These are phyloP conservation scores for Exophiala aquamarina DNA, from an alignment of 2,329 filamentous ascomycete species.

Conservation along the genomic window DNA sequence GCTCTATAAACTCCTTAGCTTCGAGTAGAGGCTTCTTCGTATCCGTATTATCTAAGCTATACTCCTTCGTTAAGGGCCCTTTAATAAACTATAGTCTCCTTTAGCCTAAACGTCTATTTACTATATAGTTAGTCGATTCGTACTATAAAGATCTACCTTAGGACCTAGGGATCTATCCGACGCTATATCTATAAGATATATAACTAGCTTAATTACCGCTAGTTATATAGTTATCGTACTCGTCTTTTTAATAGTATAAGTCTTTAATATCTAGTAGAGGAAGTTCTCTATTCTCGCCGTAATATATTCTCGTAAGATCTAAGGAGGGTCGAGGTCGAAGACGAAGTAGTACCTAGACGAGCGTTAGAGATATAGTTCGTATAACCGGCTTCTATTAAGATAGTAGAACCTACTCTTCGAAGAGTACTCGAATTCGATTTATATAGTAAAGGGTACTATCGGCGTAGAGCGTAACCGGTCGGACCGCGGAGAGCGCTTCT, in stretches of 20 bases:
- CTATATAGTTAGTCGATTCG: not conserved
- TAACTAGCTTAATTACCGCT: conserved; percentile 12
- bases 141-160: conserved; percentile 17
- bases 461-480: conserved; percentile 11
- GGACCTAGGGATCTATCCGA: conserved; percentile 5
- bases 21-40: conserved; percentile 14
- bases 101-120: not conserved
- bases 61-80: conserved; percentile 17
- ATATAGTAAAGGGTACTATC: conserved; percentile 15
- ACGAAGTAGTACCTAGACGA: conserved; percentile 10
- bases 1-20: conserved; percentile 15
- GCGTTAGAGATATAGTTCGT: not conserved
- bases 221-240: conserved; percentile 17
- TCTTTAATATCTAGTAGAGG: conserved; percentile 13
- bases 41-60: conserved; percentile 13
- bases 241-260: conserved; percentile 16
- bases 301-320: conserved; percentile 14
- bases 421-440: conserved; percentile 13
- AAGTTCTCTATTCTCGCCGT: conserved; percentile 16
- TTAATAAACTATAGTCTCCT: conserved; percentile 13
- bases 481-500: conserved; percentile 12
- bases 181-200: conserved; percentile 11
- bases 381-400: not conserved
- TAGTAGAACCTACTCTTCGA: conserved; percentile 11
- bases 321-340: conserved; percentile 7